Evolutionary conservation across 2,329 filamentous ascomycete species (phyloP).

Genomic region (Trichothecium roseum): DNA sequence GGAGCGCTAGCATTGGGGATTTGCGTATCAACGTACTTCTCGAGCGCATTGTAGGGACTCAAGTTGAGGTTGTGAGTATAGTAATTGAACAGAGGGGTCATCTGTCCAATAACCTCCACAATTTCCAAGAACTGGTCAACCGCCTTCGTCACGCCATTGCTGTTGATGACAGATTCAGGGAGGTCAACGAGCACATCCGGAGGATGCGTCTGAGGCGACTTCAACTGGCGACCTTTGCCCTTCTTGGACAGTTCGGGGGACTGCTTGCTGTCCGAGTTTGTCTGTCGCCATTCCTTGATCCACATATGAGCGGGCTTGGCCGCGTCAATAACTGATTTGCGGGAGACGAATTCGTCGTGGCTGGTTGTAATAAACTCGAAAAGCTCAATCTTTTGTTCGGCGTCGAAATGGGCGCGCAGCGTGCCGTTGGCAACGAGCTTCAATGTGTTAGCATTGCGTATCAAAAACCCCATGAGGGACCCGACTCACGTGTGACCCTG

Average conservation of each 20-base stretch:
- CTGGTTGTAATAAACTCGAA: conserved; percentile 69
- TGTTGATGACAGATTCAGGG: conserved; percentile 48
- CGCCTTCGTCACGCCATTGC: conserved; percentile 48
- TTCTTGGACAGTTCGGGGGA: conserved; percentile 62
- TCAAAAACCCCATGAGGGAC: background rate
- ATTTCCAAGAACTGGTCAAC: conserved; percentile 59
- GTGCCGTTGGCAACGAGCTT: conserved; percentile 70
- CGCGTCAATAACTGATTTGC: conserved; percentile 50
- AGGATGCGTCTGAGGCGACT: conserved; percentile 47
- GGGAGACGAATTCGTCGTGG: conserved; percentile 77
- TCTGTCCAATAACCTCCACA: conserved; percentile 56
- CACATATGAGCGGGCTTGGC: conserved; percentile 52
- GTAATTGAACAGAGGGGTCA: conserved; percentile 53
- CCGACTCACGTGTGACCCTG: conserved; percentile 63
- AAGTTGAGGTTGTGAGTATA: conserved; percentile 43
- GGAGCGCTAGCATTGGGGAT: too few species aligned
- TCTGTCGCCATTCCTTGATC: conserved; percentile 54
- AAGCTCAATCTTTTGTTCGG: conserved; percentile 69
- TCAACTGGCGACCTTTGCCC: conserved; percentile 46
- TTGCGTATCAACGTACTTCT: conserved; percentile 44
- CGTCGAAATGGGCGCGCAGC: conserved; percentile 70
- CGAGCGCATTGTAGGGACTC: conserved; percentile 47
- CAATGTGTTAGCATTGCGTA: conserved; percentile 14
- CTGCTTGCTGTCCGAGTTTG: conserved; percentile 47
- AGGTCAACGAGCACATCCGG: conserved; percentile 47